Percentiles rank a stretch among this genome's conserved stretches.
Conservation (phyloP, 2,329 filamentous ascomycete species). For the Hyphodiscus sp. region DNA sequence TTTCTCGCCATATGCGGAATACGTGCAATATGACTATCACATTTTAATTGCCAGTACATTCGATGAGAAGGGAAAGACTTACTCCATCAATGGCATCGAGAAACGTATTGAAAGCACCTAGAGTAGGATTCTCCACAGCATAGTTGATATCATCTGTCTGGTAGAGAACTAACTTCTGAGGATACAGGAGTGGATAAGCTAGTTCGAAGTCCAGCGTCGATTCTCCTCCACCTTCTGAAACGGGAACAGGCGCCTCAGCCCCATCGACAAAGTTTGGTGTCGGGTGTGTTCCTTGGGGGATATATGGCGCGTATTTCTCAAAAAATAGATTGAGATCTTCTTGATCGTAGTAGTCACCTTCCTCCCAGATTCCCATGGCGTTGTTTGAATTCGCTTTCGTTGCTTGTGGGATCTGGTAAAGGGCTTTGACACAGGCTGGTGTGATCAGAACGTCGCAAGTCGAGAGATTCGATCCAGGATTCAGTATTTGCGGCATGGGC, state of each 20-base stretch:
- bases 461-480: conserved; percentile 5
- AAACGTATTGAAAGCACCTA: conserved; percentile 24
- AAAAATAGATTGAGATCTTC: conserved; percentile 43
- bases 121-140: neutral
- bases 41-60: neutral
- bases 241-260: conserved; percentile 19
- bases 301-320: conserved; percentile 34
- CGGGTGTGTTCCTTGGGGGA: conserved; percentile 27
- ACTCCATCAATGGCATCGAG: conserved; percentile 26
- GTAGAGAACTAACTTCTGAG: conserved; percentile 40
- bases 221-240: conserved; percentile 4
- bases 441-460: conserved; percentile 49
- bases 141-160: conserved; percentile 29
- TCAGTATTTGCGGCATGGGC: neutral
- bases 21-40: conserved; percentile 36
- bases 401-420: conserved; percentile 43
- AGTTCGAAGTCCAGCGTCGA: conserved; percentile 37
- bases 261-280: conserved; percentile 29
- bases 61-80: neutral
- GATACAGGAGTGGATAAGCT: conserved; percentile 41
- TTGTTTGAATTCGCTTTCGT: conserved; percentile 34
- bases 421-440: conserved; percentile 46
- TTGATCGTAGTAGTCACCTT: conserved; percentile 43
- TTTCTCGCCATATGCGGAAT: conserved; percentile 37
- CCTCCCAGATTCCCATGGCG: conserved; percentile 47